Base-by-base conservation (phyloP, 2,329 filamentous ascomycete genomes). In the Alternaria gaisen region DNA sequence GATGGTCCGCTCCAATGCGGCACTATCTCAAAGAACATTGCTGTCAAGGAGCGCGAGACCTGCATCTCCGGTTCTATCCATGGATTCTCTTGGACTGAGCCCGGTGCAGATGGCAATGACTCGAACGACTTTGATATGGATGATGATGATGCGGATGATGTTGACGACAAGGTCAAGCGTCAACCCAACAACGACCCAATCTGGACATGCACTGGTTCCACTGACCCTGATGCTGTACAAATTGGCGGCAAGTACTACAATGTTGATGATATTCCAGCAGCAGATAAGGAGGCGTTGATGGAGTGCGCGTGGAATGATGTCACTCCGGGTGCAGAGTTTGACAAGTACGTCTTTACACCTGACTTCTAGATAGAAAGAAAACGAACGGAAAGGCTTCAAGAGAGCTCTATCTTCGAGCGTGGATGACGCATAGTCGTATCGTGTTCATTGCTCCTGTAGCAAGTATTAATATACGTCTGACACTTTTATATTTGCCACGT, bases 1-100 rank as follows among this genome's bases (percentile, higher is more conserved):
- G 48, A 53, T 11, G 32, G 47, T 12, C 47, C 10, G 5, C 41
- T 58, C 10, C 48, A 58, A 20, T 58, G 56, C 41, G 48, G 56
- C 10, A 36, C 7, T 3, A 14, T 38, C 16, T 18, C 5, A 5
- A 5, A 34, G 12, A 30, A 30, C 10, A 6, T 53, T 14, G 5
- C 12, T 1, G 20, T 58, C 38, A 22, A 20, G 9, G 2, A 47
- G n/a, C 32, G 30, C 9, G 41, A 46, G 9, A 58, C 47, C 1
- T 58, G 48, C 18, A 40, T 58, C 16, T 14, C 22, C 14, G 16
- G n/a, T 3, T 28, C 36, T 0, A 8, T 44, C 11, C 36, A 52
- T 12, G 48, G 56, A 7, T 38, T 53, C 41, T 53, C 38, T 5
- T 58, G 48, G 56, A 28, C 38, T 9, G 40, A 58, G 22, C 36